A percentile compares a stretch with the other conserved stretches of the same genome.
Evolutionary conservation across 805 yeast genomes (phyloP).

Genomic region (Teunomyces aglyptinius): DNA sequence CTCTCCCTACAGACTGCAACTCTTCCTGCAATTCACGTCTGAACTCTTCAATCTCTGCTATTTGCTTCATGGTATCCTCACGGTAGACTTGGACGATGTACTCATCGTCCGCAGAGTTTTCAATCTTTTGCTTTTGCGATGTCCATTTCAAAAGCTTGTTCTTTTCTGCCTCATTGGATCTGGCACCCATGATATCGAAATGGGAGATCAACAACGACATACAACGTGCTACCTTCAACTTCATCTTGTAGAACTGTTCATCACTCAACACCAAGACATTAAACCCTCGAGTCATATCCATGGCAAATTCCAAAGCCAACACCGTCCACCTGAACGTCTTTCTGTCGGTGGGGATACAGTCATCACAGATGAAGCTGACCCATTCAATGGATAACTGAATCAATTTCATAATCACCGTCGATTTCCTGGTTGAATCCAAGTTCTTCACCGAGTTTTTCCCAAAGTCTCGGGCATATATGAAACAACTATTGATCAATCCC

Average conservation of each 20-base stretch:
- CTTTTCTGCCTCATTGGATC: conserved; percentile 71
- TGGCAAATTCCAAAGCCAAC: conserved; percentile 89
- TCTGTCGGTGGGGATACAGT: conserved; percentile 88
- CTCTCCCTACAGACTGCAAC: conserved; percentile 68
- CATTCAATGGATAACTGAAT: conserved; percentile 80
- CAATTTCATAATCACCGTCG: conserved; percentile 67
- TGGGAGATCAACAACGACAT: conserved; percentile 92
- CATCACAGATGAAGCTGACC: conserved; percentile 91
- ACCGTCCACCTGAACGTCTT: conserved; percentile 96
- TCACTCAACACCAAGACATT: conserved; percentile 79
- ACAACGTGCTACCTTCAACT: conserved; percentile 87
- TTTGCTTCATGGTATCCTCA: conserved; percentile 64
- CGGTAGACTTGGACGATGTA: conserved; percentile 50
- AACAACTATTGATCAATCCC: conserved; percentile 72
- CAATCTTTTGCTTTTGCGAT: conserved; percentile 52
- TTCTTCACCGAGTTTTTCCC: conserved; percentile 69
- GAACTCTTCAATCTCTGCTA: conserved; percentile 59
- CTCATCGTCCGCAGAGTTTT: conserved; percentile 41
- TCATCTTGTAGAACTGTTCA: conserved; percentile 68
- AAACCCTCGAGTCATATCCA: conserved; percentile 89
- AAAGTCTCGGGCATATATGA: conserved; percentile 76
- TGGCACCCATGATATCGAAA: conserved; percentile 97
- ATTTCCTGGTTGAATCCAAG: conserved; percentile 63
- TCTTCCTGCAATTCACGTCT: conserved; percentile 45
- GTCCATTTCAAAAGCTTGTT: conserved; percentile 54